Evolutionary conservation across 257 asterid species (phyloP).

Genomic region (Thymus mandschuricus): DNA sequence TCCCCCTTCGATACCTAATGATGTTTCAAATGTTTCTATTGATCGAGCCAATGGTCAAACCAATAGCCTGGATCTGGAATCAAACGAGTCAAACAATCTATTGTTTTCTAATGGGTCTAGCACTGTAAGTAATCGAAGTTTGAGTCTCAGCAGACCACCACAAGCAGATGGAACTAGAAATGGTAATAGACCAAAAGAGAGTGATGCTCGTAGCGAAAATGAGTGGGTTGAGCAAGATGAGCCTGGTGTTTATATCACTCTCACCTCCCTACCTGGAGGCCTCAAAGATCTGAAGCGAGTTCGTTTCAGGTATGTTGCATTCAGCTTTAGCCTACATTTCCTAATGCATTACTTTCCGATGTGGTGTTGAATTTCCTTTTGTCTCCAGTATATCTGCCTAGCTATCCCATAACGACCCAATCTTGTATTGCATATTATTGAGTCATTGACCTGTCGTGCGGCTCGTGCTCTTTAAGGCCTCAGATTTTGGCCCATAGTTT

Average conservation of each 20-base stretch:
- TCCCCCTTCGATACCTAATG: constrained; percentile 48
- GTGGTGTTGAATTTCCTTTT: background rate
- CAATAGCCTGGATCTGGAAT: constrained; percentile 60
- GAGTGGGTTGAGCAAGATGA: constrained; percentile 99
- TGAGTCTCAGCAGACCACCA: constrained; percentile 55
- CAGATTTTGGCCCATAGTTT: background rate
- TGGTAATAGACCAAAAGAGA: constrained; percentile 70
- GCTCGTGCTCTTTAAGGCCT: background rate
- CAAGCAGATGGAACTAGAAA: constrained; percentile 57
- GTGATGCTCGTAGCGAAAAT: constrained; percentile 68
- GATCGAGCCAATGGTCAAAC: constrained; percentile 58
- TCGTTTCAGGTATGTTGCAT: constrained; percentile 83
- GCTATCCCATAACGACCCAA: background rate
- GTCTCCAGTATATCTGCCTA: constrained; percentile 8
- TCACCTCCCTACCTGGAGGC: constrained; percentile 91
- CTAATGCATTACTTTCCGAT: background rate
- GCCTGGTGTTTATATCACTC: constrained; percentile 96
- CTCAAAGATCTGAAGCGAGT: constrained; percentile 92
- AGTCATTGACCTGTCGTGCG: background rate
- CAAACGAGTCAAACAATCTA: constrained; percentile 56
- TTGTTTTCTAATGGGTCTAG: constrained; percentile 60
- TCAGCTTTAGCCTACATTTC: constrained; percentile 17
- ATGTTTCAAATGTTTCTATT: constrained; percentile 51
- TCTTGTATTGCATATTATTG: background rate
- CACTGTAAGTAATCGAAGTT: constrained; percentile 57